A percentile compares a stretch with the other conserved stretches of the same genome.
phyloP scores from a whole-genome alignment of 352 stramenopile species.

The Globisporangium cylindrosporum region DNA sequence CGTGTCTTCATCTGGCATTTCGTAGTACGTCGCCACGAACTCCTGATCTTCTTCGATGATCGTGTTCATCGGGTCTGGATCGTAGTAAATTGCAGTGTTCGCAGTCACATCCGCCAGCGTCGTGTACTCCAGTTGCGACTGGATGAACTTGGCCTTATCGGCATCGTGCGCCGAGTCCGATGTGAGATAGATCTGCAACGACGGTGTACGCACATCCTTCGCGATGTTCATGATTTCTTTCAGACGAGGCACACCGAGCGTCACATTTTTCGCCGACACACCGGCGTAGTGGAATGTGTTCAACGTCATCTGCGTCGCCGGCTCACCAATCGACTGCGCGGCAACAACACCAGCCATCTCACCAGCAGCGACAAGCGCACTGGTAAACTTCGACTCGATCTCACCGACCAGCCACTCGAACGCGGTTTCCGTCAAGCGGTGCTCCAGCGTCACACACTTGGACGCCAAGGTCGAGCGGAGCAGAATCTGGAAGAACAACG shows the following conservation, averaged over 20 bases:
- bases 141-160: slow-evolving; percentile 88
- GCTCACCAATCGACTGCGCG: slow-evolving; percentile 99
- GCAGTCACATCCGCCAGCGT: slow-evolving; percentile 95
- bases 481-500: slow-evolving; percentile 97
- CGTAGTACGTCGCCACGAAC: slow-evolving; percentile 97
- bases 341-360: slow-evolving; percentile 99
- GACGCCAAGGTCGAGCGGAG: slow-evolving; percentile 94
- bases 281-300: slow-evolving; percentile 99
- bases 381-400: slow-evolving; percentile 97
- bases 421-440: slow-evolving; percentile 94
- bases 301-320: slow-evolving; percentile 99
- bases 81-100: slow-evolving; percentile 98
- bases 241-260: slow-evolving; percentile 97
- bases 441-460: slow-evolving; percentile 96
- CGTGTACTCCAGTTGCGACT: slow-evolving; percentile 97
- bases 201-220: slow-evolving; percentile 97
- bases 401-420: slow-evolving; percentile 96
- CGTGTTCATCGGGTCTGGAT: slow-evolving; percentile 97
- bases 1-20: slow-evolving; percentile 96
- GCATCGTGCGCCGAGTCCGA: slow-evolving; percentile 85
- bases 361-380: slow-evolving; percentile 93
- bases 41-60: slow-evolving; percentile 96
- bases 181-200: slow-evolving; percentile 94
- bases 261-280: slow-evolving; percentile 99
- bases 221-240: slow-evolving; percentile 99